These are phyloP conservation scores for Dimocarpus longan DNA, from an alignment of 345 rosid species.

Conservation along the genomic window DNA sequence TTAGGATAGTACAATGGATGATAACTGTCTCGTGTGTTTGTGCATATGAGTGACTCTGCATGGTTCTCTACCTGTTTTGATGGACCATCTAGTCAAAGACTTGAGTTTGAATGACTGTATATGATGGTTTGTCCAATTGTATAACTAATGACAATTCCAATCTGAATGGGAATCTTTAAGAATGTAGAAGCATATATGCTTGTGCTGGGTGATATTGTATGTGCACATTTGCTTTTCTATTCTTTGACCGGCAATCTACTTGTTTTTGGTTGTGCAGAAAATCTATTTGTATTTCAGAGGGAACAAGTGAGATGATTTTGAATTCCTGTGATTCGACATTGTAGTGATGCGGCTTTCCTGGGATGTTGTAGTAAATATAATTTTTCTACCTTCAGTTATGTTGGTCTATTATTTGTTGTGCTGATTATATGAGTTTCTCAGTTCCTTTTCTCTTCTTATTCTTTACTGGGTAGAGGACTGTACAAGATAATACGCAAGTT, in stretches of 20 bases:
- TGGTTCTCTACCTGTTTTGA: not conserved
- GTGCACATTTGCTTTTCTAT: not conserved
- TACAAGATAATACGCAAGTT: constrained; percentile 7
- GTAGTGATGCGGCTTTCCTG: constrained; percentile 8
- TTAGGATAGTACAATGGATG: not conserved
- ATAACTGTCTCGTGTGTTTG: not conserved
- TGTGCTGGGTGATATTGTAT: not conserved
- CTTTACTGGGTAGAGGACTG: not conserved
- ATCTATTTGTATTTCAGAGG: constrained; percentile 84
- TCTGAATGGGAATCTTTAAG: not conserved
- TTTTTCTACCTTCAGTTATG: constrained; percentile 1
- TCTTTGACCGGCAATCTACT: not conserved
- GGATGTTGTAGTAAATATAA: constrained; percentile 1
- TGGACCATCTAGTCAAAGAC: not conserved
- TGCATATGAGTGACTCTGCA: not conserved
- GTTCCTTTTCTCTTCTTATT: too few relatives aligned
- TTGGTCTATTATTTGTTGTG: not conserved
- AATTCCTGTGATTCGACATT: not conserved
- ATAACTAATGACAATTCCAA: not conserved
- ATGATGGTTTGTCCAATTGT: not conserved
- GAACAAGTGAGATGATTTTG: constrained; percentile 47
- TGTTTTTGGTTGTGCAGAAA: constrained; percentile 58
- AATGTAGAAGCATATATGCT: not conserved
- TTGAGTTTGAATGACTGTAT: not conserved
- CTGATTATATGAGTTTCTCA: not conserved